Evolutionary conservation across 148 eudicot genomes (phyloP), one percentile per base, ranked within the genome.

Genomic region (Agrostemma githago): DNA sequence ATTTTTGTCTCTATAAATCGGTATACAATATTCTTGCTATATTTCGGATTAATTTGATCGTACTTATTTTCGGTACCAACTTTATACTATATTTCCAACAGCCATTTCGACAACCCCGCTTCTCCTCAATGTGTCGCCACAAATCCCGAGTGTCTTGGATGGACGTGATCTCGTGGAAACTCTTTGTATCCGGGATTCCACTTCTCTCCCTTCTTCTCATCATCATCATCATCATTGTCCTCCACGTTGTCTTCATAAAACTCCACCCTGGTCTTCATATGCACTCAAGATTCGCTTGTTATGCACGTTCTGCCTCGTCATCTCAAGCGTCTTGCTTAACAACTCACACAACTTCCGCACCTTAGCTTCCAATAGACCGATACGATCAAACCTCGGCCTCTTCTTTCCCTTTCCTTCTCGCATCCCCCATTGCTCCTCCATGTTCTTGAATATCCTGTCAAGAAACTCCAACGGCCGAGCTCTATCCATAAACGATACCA

Each of bases 161-260:
- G 8, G 19, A 48, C 2, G 68, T 73, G 12, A 73, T 73, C 68
- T 62, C 76, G 26, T 62, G 20, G 68, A 73, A 73, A 14, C 68
- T 44, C 59, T 44, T 73, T 42, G 17, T 21, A 14, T 73, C 44
- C 8, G 68, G 59, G n/a, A 62, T 46, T 66, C 67, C 37, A 16
- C 42, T 63, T 63, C 42, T 37, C 8, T 38, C 8, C 38, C 42
- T 62, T 3, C 59, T 57, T 14, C 16, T 57, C 61, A 34, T 63
- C 67, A 63, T 8, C 67, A 37, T 37, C 42, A 4, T 63, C 67
- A 15, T 9, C 3, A 37, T 63, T 15, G 67, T 40, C 34, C 34
- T 21, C 66, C 66, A 8, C 3, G 59, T 2, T 16, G 59, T 54
- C 15, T 16, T 7, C 59, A 3, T 54, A 4, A 54, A 9, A 12